These are phyloP conservation scores for Coemansia sp. DNA, from an alignment of 192 early-diverging fungal species.

Conservation along the genomic window DNA sequence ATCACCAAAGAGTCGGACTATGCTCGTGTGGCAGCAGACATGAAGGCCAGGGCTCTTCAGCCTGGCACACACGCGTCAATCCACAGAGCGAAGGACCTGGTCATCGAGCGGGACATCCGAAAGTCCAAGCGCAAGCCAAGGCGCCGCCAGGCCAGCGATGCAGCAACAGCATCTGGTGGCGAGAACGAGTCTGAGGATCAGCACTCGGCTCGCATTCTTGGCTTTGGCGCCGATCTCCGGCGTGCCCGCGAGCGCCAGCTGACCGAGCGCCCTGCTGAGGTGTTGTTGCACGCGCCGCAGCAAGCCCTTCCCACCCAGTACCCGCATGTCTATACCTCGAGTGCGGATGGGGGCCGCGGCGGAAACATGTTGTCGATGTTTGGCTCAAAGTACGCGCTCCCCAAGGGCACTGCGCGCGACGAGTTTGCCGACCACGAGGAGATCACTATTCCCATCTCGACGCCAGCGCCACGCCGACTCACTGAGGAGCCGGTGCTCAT, in stretches of 20 bases:
- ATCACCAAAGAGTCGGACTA: conserved; percentile 34
- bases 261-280: conserved; percentile 25
- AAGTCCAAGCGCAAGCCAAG: conserved; percentile 24
- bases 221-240: conserved; percentile 29
- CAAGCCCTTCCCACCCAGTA: conserved; percentile 44
- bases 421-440: conserved; percentile 86
- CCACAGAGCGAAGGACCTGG: conserved; percentile 26
- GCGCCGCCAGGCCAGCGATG: not conserved
- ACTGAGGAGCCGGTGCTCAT: conserved; percentile 68
- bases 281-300: conserved; percentile 9
- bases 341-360: conserved; percentile 23
- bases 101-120: conserved; percentile 29
- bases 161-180: not conserved
- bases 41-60: conserved; percentile 1
- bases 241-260: conserved; percentile 47
- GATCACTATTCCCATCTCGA: conserved; percentile 80
- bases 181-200: conserved; percentile 14
- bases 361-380: conserved; percentile 73
- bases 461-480: conserved; percentile 60
- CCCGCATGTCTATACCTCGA: conserved; percentile 83
- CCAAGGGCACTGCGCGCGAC: conserved; percentile 67
- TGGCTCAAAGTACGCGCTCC: conserved; percentile 77
- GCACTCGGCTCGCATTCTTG: conserved; percentile 30
- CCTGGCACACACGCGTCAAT: conserved; percentile 34
- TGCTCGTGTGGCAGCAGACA: conserved; percentile 11